Evolutionary conservation across 768 basidiomycete genomes (phyloP), one percentile per base, ranked within the genome.

Genomic region (Hygrocybe punicea): DNA sequence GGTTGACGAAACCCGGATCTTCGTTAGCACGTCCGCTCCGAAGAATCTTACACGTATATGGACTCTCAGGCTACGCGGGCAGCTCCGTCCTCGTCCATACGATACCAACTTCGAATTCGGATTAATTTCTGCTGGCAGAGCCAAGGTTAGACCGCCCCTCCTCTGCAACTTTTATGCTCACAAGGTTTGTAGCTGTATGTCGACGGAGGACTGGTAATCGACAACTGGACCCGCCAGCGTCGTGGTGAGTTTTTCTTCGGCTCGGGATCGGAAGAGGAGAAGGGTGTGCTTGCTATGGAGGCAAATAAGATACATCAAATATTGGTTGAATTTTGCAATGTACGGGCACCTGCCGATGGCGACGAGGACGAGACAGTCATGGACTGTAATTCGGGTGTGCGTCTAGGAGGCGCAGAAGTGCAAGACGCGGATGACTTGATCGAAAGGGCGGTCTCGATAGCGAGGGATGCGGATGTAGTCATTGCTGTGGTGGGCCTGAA

Each of bases 401-500:
- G 76, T 8, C 53, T 75, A 29, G 77, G 78, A 13, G 78, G 64
- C 1, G 62, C 65, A 9, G 60, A 65, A 25, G 59, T 69, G 33
- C 61, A 78, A 42, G 68, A 73, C 16, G 69, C 63, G n/a, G 70
- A 79, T 14, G 62, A 65, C n/a, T 77, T 67, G 9, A 76, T 82
- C 36, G 59, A 69, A 14, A 71, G 79, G 17, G 81, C 77, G 3
- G 71, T 69, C 7, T 46, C 67, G 3, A 17, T 77, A 40, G 79
- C 78, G 5, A 72, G 70, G 56, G 68, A 69, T 10, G 66, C 75
- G 2, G 78, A 81, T 62, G 58, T 74, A 19, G 73, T 69, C 0
- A 71, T 83, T 42, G 65, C 84, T 25, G 74, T 85, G 11, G 67
- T 84, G 53, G 84, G 83, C 6, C 67, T 83, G 40, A 84, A 83